Conservation (phyloP, 2,329 filamentous ascomycete species). For the Curvularia sp. region DNA sequence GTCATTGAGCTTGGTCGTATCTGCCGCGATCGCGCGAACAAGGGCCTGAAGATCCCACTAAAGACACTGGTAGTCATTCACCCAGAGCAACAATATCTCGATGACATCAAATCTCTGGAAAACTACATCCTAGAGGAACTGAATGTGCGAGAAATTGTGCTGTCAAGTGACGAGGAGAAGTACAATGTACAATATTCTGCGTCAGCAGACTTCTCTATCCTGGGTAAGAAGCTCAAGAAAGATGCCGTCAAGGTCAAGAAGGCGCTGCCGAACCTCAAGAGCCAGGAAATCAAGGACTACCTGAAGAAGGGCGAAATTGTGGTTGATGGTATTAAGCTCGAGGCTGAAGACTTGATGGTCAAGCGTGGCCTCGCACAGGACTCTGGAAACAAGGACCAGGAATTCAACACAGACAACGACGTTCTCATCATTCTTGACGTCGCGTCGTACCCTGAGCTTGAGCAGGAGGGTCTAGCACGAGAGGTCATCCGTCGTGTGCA, state of each 20-base stretch:
- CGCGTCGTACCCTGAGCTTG: constrained; percentile 81
- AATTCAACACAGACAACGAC: constrained; percentile 87
- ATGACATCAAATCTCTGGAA: constrained; percentile 84
- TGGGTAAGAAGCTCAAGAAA: constrained; percentile 98
- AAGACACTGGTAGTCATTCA: constrained; percentile 91
- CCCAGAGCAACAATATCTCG: constrained; percentile 79
- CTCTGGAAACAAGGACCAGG: constrained; percentile 73
- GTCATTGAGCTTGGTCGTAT: constrained; percentile 91
- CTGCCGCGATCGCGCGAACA: constrained; percentile 81
- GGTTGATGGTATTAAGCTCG: constrained; percentile 85
- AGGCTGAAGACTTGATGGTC: constrained; percentile 82
- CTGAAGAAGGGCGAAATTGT: constrained; percentile 74
- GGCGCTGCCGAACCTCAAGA: constrained; percentile 79
- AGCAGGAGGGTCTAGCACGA: constrained; percentile 85
- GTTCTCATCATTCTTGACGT: constrained; percentile 91
- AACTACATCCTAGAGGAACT: constrained; percentile 91
- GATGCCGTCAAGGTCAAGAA: constrained; percentile 92
- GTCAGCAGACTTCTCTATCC: constrained; percentile 87
- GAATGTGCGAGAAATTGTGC: constrained; percentile 83
- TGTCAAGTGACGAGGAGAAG: constrained; percentile 85
- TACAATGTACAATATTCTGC: constrained; percentile 94
- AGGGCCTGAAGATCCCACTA: constrained; percentile 88
- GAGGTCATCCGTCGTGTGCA: constrained; percentile 95
- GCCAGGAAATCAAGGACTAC: constrained; percentile 81
- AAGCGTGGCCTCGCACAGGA: constrained; percentile 79